Conservation (phyloP, 2,329 filamentous ascomycete genomes). For the Aspergillus transmontanensis region DNA sequence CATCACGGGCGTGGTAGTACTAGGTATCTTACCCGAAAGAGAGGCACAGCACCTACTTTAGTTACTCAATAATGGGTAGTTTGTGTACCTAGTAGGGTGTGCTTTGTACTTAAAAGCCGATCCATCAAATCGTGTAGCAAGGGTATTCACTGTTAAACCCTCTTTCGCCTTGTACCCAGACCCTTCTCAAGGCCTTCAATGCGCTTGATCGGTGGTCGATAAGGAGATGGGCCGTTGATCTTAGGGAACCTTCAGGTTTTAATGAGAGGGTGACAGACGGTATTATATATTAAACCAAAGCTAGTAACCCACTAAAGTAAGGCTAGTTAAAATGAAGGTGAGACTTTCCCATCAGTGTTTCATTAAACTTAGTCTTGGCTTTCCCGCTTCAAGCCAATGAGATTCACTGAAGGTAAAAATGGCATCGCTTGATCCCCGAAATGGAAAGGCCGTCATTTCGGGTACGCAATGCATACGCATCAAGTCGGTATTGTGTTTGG, state of each 20-base stretch:
- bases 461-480: constrained; percentile 3
- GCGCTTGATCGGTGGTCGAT: neutral
- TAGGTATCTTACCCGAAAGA: neutral
- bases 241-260: neutral
- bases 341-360: constrained; percentile 13
- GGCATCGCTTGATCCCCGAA: neutral
- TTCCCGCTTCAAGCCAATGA: constrained; percentile 10
- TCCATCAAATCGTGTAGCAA: too few relatives aligned
- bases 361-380: constrained; percentile 20
- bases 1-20: neutral
- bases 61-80: neutral
- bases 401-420: neutral
- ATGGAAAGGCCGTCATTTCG: constrained; percentile 2
- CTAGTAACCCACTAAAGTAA: neutral
- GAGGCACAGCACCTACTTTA: neutral
- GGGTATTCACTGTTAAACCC: neutral
- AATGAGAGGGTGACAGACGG: neutral
- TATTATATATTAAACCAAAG: constrained; percentile 3
- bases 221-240: neutral
- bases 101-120: neutral
- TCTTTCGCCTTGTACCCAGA: neutral
- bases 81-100: neutral
- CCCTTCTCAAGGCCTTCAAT: neutral
- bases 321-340: constrained; percentile 6
- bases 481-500: neutral